Conservation (phyloP, 352 stramenopile species). For the Saprolegnia parasitica region DNA sequence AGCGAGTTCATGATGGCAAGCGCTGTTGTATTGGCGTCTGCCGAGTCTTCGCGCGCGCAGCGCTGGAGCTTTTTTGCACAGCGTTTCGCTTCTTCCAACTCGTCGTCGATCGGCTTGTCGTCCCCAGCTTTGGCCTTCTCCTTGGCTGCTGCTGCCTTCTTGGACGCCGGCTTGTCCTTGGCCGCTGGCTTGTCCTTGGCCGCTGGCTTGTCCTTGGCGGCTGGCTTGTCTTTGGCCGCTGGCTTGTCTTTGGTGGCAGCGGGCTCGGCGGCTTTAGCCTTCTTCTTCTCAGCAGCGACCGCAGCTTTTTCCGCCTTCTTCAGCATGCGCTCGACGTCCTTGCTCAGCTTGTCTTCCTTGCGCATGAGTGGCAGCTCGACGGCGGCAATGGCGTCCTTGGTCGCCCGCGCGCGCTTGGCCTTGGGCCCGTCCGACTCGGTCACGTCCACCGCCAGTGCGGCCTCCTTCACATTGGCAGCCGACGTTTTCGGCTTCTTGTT, state of each 20-base stretch:
- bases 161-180: constrained; percentile 60
- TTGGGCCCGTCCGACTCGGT: constrained; percentile 12
- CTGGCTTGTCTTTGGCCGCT: constrained; percentile 22
- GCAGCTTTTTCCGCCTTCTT: constrained; percentile 64
- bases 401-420: constrained; percentile 18
- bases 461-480: constrained; percentile 23
- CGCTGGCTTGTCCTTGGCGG: constrained; percentile 29
- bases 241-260: constrained; percentile 29
- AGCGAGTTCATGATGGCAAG: constrained; percentile 67
- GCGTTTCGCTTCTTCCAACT: constrained; percentile 3
- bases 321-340: constrained; percentile 53
- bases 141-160: constrained; percentile 39
- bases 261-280: constrained; percentile 30
- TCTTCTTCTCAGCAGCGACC: constrained; percentile 29
- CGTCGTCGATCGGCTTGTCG: background rate
- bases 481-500: background rate
- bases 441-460: background rate
- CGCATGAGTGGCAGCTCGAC: constrained; percentile 36
- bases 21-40: constrained; percentile 69
- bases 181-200: constrained; percentile 33
- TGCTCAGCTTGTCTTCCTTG: constrained; percentile 72
- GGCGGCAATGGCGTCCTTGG: constrained; percentile 39
- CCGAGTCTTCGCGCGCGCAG: constrained; percentile 58
- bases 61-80: constrained; percentile 63
- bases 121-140: constrained; percentile 42